These are phyloP conservation scores for Wickerhamomyces queroliae DNA, from an alignment of 805 yeast species.

Conservation along the genomic window DNA sequence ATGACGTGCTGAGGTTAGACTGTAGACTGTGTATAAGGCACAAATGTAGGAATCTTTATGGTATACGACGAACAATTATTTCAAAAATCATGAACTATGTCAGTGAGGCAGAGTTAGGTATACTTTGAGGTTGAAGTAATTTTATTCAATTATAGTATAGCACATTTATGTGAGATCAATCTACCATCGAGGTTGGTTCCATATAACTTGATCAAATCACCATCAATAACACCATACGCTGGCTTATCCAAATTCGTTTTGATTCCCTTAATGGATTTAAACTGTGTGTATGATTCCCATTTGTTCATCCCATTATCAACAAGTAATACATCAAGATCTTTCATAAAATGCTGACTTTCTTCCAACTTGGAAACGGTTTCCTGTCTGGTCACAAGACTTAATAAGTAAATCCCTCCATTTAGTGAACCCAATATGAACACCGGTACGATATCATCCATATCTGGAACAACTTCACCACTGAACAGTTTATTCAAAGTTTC, in stretches of 20 bases:
- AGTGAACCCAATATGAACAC: slow-evolving; percentile 19
- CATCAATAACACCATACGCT: slow-evolving; percentile 6
- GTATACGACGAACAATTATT: too few relatives aligned
- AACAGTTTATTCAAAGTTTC: slow-evolving; percentile 1
- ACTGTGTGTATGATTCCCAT: neutral
- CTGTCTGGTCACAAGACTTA: slow-evolving; percentile 10
- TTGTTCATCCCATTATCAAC: too few relatives aligned
- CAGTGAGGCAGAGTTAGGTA: too few relatives aligned
- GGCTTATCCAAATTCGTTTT: neutral
- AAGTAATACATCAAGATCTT: too few relatives aligned
- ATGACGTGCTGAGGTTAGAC: too few relatives aligned
- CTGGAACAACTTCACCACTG: neutral
- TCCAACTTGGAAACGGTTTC: slow-evolving; percentile 1
- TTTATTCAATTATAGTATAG: neutral
- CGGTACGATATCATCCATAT: slow-evolving; percentile 10
- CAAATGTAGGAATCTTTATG: too few relatives aligned
- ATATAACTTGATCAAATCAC: slow-evolving; percentile 9
- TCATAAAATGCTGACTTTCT: slow-evolving; percentile 3
- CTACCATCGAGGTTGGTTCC: neutral
- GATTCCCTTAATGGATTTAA: neutral
- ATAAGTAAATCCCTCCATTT: slow-evolving; percentile 19
- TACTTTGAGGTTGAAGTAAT: too few relatives aligned
- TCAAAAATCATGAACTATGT: too few relatives aligned
- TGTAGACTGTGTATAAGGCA: too few relatives aligned
- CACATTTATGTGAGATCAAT: neutral